Evolutionary conservation across 2,329 filamentous ascomycete genomes (phyloP), one percentile per base, ranked within the genome.

Genomic region (Nannizzia gypsea): DNA sequence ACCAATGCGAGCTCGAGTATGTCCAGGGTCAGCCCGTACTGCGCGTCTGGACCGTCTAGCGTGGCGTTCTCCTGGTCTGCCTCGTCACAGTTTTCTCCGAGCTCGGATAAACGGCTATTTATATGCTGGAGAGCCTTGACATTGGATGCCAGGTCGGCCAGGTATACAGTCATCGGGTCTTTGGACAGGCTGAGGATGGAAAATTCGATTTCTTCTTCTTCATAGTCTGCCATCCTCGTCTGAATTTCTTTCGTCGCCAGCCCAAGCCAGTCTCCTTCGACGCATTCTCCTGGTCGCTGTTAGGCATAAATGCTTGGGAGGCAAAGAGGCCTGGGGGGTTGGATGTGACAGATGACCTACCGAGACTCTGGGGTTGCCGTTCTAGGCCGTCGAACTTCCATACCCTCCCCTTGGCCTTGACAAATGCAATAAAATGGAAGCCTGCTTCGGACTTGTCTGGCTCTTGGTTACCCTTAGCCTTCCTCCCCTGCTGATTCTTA

Each of bases 371-470:
- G 2, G 90, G 92, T 64, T 85, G 83, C 46, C 77, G 77, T 70
- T 91, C 84, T 22, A 96, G 77, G 3, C 92, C 92, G 71, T 97
- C 92, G 3, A 97, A 83, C 70, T 91, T 89, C 90, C 90, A 96
- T 13, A 96, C 81, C 60, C 83, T 77, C 1, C 83, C 85, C n/a
- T 81, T 78, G 13, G 84, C 81, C 1, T 89, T 89, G 31, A 96
- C 84, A 68, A 92, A 96, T 5, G 90, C 91, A 64, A 95, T 87
- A 71, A 93, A 97, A 69, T 97, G 92, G 68, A 87, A 93, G 0
- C 83, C 85, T 11, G 81, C 80, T n/a, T 88, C 82, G 0, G 79
- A 74, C 5, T 80, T 75, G 3, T 73, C 70, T n/a, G 73, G 71
- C 11, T 73, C 75, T 55, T 77, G 77, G 36, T 72, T 73, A 36